Base-by-base conservation (phyloP, 371 early-diverging fungal species). In the Mucor piriformis region DNA sequence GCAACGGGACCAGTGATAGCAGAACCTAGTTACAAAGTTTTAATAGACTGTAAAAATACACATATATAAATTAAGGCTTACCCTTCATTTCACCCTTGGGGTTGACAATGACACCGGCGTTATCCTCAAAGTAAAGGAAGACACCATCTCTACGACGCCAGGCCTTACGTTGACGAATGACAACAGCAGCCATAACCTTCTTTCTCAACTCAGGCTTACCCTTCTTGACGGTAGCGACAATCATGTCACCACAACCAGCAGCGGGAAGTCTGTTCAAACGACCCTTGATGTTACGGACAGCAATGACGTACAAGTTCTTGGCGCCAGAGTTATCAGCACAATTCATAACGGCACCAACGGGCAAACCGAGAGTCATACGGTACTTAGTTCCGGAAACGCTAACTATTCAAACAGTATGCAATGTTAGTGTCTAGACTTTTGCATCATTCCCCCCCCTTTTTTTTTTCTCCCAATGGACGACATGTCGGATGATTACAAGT, bases 11-110 rank as follows among this genome's bases (percentile, higher is more conserved):
- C 99, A 72, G 99, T 95, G 82, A 99, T 99, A 67, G 99, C 99
- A 50, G 99, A 95, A 69, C 51, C 33, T 16, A n/a, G n/a, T n/a
- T n/a, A n/a, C n/a, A n/a, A n/a, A n/a, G 4, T 33, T 37, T 13
- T 13, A 38, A 38, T 38, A 7, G 15, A 38, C n/a, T n/a, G n/a
- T n/a, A n/a, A n/a, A n/a, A n/a, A n/a, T n/a, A n/a, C n/a, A n/a
- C n/a, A n/a, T n/a, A n/a, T n/a, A n/a, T n/a, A n/a, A n/a, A n/a
- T n/a, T n/a, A n/a, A n/a, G n/a, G n/a, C 34, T 57, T 34, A 29
- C 99, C 99, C 91, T 98, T 99, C 95, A 99, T 95, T 85, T 99
- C 99, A 84, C 99, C 99, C 93, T 99, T 99, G 75, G 95, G 95
- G 81, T 80, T 77, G 59, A 76, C 78, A 67, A 82, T 86, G 64